These are phyloP conservation scores for Mesotaenium endlicherianum DNA, from an alignment of 139 green algal genomes.

Conservation along the genomic window DNA sequence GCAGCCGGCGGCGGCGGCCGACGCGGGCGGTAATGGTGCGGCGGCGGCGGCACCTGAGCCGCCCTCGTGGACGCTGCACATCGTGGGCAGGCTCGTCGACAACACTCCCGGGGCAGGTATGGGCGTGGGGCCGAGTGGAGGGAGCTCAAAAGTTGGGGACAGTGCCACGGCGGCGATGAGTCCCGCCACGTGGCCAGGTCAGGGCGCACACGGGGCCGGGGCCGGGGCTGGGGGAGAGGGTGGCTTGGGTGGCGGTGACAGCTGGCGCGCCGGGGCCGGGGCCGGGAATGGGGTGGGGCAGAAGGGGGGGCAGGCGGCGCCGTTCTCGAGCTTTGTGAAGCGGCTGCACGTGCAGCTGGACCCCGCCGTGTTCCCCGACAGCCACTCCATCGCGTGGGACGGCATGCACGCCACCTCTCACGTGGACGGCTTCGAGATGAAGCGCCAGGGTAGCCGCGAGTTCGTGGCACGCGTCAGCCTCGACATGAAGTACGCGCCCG, in stretches of 20 bases:
- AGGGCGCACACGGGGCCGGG: too few species aligned
- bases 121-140: background rate
- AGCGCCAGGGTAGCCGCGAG: constrained; percentile 51
- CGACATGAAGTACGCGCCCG: constrained; percentile 51
- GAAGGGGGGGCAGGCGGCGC: background rate
- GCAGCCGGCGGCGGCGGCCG: background rate
- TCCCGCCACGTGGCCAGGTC: too few species aligned
- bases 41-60: background rate
- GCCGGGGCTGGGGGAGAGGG: too few species aligned
- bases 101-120: background rate
- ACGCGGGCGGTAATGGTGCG: background rate
- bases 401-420: background rate
- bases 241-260: background rate
- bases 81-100: constrained; percentile 35
- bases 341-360: constrained; percentile 58
- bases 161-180: too few species aligned
- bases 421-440: constrained; percentile 59
- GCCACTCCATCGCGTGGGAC: constrained; percentile 50
- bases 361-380: constrained; percentile 35
- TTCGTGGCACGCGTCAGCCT: constrained; percentile 52
- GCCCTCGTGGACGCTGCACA: constrained; percentile 47
- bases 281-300: background rate
- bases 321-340: constrained; percentile 58
- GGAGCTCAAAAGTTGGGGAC: too few species aligned
- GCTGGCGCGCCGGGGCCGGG: background rate